A percentile compares a stretch with the other conserved stretches of the same genome.
Evolutionary conservation across 163 green algal genomes (phyloP).

Genomic region (Prototheca wickerhamii): DNA sequence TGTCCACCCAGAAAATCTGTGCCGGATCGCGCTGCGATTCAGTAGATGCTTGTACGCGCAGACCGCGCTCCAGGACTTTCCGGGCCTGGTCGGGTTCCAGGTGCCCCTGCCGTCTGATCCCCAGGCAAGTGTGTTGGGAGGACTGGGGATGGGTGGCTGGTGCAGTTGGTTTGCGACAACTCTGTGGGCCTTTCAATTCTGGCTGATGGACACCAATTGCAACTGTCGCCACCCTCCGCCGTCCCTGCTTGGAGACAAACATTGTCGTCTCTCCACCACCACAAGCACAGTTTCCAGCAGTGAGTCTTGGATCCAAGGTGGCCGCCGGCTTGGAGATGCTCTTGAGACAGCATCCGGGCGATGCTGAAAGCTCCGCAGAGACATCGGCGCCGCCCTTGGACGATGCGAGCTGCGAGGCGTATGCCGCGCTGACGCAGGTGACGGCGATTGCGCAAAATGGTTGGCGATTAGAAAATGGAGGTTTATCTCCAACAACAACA

Average conservation of each 20-base stretch:
- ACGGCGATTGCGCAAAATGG: no score
- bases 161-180: no score
- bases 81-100: slow-evolving; percentile 31
- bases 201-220: no score
- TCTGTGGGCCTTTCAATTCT: no score
- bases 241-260: neutral
- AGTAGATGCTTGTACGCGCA: slow-evolving; percentile 73
- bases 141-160: neutral
- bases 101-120: slow-evolving; percentile 35
- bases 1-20: slow-evolving; percentile 41
- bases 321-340: slow-evolving; percentile 68
- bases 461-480: no score
- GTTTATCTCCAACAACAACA: no score
- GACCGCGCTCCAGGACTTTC: slow-evolving; percentile 59
- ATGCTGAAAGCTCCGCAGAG: neutral
- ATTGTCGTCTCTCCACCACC: neutral
- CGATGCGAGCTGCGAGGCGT: no score
- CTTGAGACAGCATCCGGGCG: slow-evolving; percentile 1
- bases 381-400: neutral
- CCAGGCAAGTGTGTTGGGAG: neutral
- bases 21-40: slow-evolving; percentile 40
- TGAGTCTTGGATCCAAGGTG: slow-evolving; percentile 55
- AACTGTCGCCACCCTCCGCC: no score
- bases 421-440: no score
- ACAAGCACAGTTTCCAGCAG: neutral